Evolutionary conservation across 106 monocot species (phyloP), one percentile per base, ranked within the genome.

Genomic region (Dendrobium chrysotoxum): DNA sequence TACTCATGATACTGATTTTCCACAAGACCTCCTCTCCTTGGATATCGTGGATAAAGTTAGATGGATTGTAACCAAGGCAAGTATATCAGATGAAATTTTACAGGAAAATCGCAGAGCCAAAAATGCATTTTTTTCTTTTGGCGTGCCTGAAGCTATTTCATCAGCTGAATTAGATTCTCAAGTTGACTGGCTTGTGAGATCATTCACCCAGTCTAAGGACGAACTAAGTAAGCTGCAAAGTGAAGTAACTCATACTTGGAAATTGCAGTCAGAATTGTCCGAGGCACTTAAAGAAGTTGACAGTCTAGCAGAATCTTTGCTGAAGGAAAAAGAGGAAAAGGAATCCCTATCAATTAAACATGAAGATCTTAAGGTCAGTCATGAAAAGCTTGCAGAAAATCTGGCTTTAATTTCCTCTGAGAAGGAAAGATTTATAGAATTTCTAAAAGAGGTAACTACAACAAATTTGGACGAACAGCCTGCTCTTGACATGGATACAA

Each of bases 41-140:
- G 92, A 89, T 35, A 53, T 82, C 35, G 58, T 88, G 35, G 93
- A 85, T 64, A 92, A 71, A 77, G 53, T 94, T 26, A 83, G 79
- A 45, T 96, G 96, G 92, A 79, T 96, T 77, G 83, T 85, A 82
- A 81, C 87, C 74, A 90, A 91, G 78, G 89, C 80, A 71, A 75
- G 82, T 35, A 68, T 78, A 42, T 85, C 84, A 47, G 85, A 85
- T 28, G 57, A 53, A 25, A 47, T 86, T 38, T 54, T 85, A 13
- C 21, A 72, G 44, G 84, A 88, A 46, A 80, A 66, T 31, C 65
- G 44, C 20, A 91, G 85, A 88, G 45, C 88, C 28, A 84, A 80
- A 85, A 79, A 87, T 80, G 47, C 80, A 15, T 39, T 96, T 67
- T 67, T 78, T 79, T 86, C 86, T 21, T 64, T 86, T 83, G 89